Conservation (phyloP, 2,329 filamentous ascomycete species). For the Xylariaceae sp. region DNA sequence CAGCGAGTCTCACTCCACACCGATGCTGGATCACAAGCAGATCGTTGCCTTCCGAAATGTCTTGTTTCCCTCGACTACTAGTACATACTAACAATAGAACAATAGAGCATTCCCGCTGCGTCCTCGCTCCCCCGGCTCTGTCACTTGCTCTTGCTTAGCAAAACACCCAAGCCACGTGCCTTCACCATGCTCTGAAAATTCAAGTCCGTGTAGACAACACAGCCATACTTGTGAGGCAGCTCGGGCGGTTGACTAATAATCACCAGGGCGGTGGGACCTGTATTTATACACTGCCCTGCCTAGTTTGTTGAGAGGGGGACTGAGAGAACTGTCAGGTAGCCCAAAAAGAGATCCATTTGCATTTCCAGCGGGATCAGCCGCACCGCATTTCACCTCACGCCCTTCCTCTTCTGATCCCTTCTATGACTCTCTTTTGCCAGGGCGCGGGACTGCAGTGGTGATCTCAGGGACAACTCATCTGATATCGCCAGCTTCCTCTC, state of each 20-base stretch:
- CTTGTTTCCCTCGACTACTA: too few species aligned
- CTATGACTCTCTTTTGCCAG: slow-evolving; percentile 27
- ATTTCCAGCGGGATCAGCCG: slow-evolving; percentile 30
- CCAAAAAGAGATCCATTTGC: slow-evolving; percentile 14
- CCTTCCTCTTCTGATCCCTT: slow-evolving; percentile 27
- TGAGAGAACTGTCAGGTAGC: slow-evolving; percentile 22
- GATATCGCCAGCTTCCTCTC: slow-evolving; percentile 19
- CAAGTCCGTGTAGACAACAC: slow-evolving; percentile 2
- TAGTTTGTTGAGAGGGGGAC: slow-evolving; percentile 7
- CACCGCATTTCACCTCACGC: slow-evolving; percentile 23
- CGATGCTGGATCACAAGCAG: too few species aligned
- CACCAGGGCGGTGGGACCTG: slow-evolving; percentile 17
- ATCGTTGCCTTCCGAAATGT: too few species aligned
- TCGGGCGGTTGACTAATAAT: slow-evolving; percentile 14
- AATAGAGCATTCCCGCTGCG: too few species aligned
- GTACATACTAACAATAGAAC: too few species aligned
- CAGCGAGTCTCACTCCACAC: too few species aligned
- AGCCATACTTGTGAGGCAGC: slow-evolving; percentile 17
- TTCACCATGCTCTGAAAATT: too few species aligned
- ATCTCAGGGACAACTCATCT: slow-evolving; percentile 33
- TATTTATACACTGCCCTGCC: slow-evolving; percentile 16
- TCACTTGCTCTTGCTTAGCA: too few species aligned
- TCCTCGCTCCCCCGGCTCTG: too few species aligned
- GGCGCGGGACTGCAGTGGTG: slow-evolving; percentile 17
- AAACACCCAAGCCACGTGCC: too few species aligned